Base-by-base conservation (phyloP, 1,284 basidiomycete genomes). In the Ceratobasidium papillatum region DNA sequence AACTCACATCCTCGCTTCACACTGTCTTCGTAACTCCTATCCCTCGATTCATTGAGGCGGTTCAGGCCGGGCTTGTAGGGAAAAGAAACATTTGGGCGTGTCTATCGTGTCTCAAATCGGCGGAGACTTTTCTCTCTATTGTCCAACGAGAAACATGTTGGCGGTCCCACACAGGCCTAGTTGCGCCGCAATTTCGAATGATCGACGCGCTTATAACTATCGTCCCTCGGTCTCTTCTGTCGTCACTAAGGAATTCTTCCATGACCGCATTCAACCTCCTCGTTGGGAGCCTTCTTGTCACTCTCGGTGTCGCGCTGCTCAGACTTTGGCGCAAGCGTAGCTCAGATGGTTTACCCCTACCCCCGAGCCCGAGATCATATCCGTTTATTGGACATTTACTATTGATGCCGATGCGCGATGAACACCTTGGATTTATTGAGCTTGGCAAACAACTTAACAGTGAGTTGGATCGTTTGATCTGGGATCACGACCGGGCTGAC, bases 311-410 rank as follows among this genome's bases (percentile, higher is more conserved):
- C 19, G 45, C 45, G 45, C 45, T 47, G 45, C 45, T 47, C 45
- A 9, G 45, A 17, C 45, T 47, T n/a, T 47, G 45, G 45, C 45
- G 45, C 7, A 47, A n/a, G 45, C 45, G 45, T 47, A 7, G 45
- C 19, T 7, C 19, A n/a, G 19, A n/a, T n/a, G n/a, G 19, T 19
- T 47, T 38, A 9, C 32, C 45, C 19, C 19, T 64, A 4, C 62
- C 62, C 22, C 62, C 62, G 8, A 64, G 62, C 22, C 62, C 62
- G 41, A 64, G 5, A 11, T 64, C 62, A 1, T 64, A 64, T 51
- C 62, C 62, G 4, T 9, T 64, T 7, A 64, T 64, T 0, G 43
- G 62, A 17, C 25, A 64, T 11, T 27, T 64, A 2, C n/a, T 64
- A 19, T 64, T 27, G 9, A 51, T 51, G 27, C 62, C 62, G 12